Conservation (phyloP, 106 monocot species). For the Posidonia australis region DNA sequence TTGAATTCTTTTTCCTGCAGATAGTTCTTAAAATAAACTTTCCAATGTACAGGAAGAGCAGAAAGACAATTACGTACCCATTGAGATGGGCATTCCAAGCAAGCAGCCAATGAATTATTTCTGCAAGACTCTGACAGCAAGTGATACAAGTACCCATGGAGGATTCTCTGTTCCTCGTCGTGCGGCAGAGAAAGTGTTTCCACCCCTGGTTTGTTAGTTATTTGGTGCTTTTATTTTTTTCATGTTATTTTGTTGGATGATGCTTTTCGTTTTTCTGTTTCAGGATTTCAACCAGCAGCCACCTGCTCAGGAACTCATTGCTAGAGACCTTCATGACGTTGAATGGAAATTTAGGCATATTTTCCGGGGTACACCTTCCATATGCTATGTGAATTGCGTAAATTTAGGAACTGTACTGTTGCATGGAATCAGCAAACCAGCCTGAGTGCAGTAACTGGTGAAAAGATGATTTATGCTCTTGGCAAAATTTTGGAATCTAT, state of each 20-base stretch:
- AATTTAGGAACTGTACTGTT: not conserved
- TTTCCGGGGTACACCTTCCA: constrained; percentile 41
- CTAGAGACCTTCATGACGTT: constrained; percentile 59
- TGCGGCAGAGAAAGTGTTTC: constrained; percentile 95
- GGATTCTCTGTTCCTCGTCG: constrained; percentile 98
- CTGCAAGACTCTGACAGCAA: constrained; percentile 96
- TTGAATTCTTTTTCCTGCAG: not conserved
- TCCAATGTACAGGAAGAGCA: constrained; percentile 64
- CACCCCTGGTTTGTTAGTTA: constrained; percentile 58
- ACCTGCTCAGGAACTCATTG: constrained; percentile 72
- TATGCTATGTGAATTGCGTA: not conserved
- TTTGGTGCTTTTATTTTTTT: not conserved
- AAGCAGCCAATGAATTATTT: constrained; percentile 99
- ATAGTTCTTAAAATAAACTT: not conserved
- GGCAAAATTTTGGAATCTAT: too few relatives aligned
- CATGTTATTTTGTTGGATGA: not conserved
- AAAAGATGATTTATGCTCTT: too few relatives aligned
- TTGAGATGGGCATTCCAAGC: constrained; percentile 78
- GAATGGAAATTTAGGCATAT: constrained; percentile 89
- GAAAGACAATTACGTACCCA: constrained; percentile 66
- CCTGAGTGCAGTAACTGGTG: too few relatives aligned
- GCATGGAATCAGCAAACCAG: too few relatives aligned
- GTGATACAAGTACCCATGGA: constrained; percentile 97
- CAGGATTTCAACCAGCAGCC: constrained; percentile 77
- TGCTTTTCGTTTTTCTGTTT: constrained; percentile 2